phyloP scores from a whole-genome alignment of 2,329 filamentous ascomycete species.

The Stylonectria norvegica region DNA sequence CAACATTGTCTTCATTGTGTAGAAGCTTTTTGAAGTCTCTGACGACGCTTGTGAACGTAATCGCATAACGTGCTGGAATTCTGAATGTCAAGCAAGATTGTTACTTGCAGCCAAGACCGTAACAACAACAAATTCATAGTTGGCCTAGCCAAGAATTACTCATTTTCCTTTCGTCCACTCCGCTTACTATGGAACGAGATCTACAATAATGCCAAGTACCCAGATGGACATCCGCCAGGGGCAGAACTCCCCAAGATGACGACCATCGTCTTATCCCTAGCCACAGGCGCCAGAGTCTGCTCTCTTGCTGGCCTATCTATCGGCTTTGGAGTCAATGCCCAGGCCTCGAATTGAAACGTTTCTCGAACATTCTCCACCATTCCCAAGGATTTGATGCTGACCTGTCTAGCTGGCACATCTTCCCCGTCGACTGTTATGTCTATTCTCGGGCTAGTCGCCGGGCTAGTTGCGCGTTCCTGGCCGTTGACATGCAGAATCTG shows the following conservation, averaged over 20 bases:
- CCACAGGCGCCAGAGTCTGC: conserved; percentile 12
- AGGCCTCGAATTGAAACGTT: conserved; percentile 1
- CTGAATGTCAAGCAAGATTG: too few species aligned
- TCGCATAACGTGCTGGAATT: too few species aligned
- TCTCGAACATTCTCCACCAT: neutral
- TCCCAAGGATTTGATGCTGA: neutral
- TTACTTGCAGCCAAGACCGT: too few species aligned
- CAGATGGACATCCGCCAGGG: conserved; percentile 6
- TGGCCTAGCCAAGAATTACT: too few species aligned
- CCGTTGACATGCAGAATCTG: neutral
- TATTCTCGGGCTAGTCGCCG: neutral
- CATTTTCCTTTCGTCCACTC: too few species aligned
- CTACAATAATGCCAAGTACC: conserved; percentile 8
- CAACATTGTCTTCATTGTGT: too few species aligned
- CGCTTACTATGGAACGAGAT: too few species aligned
- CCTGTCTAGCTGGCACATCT: neutral
- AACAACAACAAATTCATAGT: too few species aligned
- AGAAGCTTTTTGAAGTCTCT: too few species aligned
- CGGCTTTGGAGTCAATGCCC: neutral
- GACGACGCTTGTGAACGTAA: too few species aligned
- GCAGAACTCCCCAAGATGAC: conserved; percentile 13
- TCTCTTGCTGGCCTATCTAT: conserved; percentile 7
- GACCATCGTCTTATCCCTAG: conserved; percentile 17
- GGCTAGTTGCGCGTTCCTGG: neutral
- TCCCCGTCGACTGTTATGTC: neutral